Conservation (phyloP, 495 filamentous ascomycete genomes). For the Penicillium verhagenii region DNA sequence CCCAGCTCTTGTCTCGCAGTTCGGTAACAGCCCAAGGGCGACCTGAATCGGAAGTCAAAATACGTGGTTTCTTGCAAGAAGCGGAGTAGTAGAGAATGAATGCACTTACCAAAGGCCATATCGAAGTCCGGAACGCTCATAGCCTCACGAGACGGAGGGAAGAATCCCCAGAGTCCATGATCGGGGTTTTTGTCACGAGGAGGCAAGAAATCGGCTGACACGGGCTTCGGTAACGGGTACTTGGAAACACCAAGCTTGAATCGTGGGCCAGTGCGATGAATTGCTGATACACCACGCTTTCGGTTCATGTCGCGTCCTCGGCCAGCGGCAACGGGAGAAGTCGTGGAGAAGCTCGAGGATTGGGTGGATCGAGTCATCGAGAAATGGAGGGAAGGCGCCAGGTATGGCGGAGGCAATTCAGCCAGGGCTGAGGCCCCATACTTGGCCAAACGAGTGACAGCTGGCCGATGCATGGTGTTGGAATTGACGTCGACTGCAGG, state of each 20-base stretch:
- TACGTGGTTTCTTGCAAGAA: background rate
- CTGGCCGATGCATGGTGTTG: conserved; percentile 42
- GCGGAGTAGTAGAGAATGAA: background rate
- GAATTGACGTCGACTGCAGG: conserved; percentile 12
- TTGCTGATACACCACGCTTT: conserved; percentile 72
- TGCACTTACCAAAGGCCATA: conserved; percentile 58
- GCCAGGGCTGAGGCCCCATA: conserved; percentile 33
- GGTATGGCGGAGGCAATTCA: conserved; percentile 44
- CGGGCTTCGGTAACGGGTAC: conserved; percentile 72
- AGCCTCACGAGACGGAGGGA: conserved; percentile 61
- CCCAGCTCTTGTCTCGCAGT: conserved; percentile 84
- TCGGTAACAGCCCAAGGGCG: conserved; percentile 86
- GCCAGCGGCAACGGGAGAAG: conserved; percentile 30
- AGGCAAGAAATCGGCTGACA: conserved; percentile 45
- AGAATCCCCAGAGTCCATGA: conserved; percentile 95
- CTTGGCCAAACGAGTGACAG: conserved; percentile 33
- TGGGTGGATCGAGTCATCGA: conserved; percentile 32
- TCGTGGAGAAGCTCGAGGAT: conserved; percentile 48
- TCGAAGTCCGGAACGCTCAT: conserved; percentile 69
- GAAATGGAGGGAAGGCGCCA: conserved; percentile 46
- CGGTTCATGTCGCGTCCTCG: conserved; percentile 44
- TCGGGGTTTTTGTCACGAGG: conserved; percentile 53
- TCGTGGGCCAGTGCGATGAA: conserved; percentile 74
- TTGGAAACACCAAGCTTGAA: conserved; percentile 67
- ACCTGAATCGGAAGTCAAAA: conserved; percentile 45